Evolutionary conservation across 2,329 filamentous ascomycete species (phyloP), one percentile per base, ranked within the genome.

Genomic region (Fusarium sp.): DNA sequence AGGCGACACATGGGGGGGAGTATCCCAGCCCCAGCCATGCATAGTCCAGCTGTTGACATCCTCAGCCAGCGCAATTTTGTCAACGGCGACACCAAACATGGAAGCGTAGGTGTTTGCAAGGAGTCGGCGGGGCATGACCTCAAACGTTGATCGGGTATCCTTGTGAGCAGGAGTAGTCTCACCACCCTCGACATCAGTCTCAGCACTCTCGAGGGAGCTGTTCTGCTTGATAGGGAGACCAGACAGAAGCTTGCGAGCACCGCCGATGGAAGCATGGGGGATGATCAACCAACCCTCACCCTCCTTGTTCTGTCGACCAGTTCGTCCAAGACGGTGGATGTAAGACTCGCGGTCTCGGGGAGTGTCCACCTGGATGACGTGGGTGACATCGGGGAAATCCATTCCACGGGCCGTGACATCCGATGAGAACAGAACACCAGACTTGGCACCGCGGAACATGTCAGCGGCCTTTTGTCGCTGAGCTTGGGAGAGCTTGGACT

Each of bases 381-480:
- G 91, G n/a, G 90, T 91, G 20, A 94, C 91, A 58, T 88, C 84
- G 27, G 91, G 91, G 80, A 93, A 93, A 77, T 95, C 92, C 90
- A 95, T 93, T 71, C 92, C 92, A 78, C 92, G 85, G 11, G 92
- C 91, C 6, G 91, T 92, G 31, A 95, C 91, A 78, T 95, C 92
- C 2, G 91, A 92, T 2, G 92, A 92, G 76, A 93, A 86, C 49
- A 94, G 83, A 61, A 95, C 83, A 27, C 84, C 93, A 31, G 84
- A 85, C 27, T 80, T 76, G n/a, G 87, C 80, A 13, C 74, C 75
- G 49, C 92, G 89, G 87, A 97, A 99, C 25, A 73, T 76, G 0
- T 95, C 88, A 1, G 95, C 89, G 34, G 88, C 88, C 50, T 79
- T 82, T 2, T 93, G 96, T 55, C 96, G 89, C 73, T 86, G 81